phyloP scores from a whole-genome alignment of 352 stramenopile genomes.

The Albugo laibachii region DNA sequence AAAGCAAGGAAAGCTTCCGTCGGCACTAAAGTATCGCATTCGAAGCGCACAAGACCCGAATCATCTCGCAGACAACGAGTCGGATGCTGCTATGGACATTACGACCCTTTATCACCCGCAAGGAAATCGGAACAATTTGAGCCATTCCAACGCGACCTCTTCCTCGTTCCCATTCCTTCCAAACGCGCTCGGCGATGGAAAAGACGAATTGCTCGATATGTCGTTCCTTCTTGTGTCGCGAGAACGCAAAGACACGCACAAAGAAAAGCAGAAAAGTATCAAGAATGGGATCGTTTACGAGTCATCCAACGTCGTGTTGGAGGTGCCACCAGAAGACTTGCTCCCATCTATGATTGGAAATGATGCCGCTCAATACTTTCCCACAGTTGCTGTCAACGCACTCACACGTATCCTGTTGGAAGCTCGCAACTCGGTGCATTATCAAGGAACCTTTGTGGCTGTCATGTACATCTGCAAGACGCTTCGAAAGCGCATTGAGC shows the following conservation, averaged over 20 bases:
- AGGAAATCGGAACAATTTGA: slow-evolving; percentile 1
- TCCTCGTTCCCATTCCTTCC: not conserved
- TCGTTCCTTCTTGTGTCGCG: slow-evolving; percentile 18
- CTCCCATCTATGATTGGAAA: slow-evolving; percentile 54
- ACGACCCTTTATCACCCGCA: not conserved
- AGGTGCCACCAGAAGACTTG: slow-evolving; percentile 48
- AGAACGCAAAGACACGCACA: slow-evolving; percentile 33
- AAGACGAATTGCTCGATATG: slow-evolving; percentile 14
- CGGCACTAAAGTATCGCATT: slow-evolving; percentile 44
- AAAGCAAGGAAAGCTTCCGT: slow-evolving; percentile 50
- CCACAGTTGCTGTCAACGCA: slow-evolving; percentile 90
- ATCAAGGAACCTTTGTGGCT: slow-evolving; percentile 93
- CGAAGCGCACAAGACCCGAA: slow-evolving; percentile 1
- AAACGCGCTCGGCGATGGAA: slow-evolving; percentile 11
- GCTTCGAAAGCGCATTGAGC: slow-evolving; percentile 84
- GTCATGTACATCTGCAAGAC: slow-evolving; percentile 98
- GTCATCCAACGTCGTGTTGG: slow-evolving; percentile 33
- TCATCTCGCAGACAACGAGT: not conserved
- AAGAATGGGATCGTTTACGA: slow-evolving; percentile 20
- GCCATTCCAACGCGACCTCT: not conserved
- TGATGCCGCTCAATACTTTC: slow-evolving; percentile 90
- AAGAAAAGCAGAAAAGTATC: slow-evolving; percentile 28
- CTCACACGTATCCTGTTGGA: slow-evolving; percentile 97
- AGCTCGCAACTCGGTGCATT: slow-evolving; percentile 88
- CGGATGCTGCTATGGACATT: not conserved